Conservation (phyloP, 2,329 filamentous ascomycete species). For the Penicillium sp. region DNA sequence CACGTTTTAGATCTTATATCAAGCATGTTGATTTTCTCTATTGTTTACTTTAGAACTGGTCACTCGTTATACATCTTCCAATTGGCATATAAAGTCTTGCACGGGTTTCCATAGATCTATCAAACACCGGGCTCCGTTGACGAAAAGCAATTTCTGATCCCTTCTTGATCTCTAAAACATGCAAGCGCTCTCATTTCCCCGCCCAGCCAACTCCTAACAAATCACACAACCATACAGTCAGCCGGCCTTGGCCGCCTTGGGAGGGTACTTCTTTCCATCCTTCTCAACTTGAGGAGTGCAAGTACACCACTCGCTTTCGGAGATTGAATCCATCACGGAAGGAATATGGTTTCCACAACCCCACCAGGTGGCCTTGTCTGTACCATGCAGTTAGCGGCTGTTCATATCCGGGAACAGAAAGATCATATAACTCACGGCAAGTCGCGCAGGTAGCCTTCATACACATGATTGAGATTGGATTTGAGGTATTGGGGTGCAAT, state of each 20-base stretch:
- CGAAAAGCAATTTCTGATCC: background rate
- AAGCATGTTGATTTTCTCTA: no score
- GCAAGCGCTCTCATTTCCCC: background rate
- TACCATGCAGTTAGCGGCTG: slow-evolving; percentile 9
- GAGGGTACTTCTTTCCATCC: slow-evolving; percentile 63
- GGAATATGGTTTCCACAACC: slow-evolving; percentile 64
- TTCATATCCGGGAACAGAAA: background rate
- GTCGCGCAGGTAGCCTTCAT: slow-evolving; percentile 61
- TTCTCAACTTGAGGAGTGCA: slow-evolving; percentile 64
- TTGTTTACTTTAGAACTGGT: background rate
- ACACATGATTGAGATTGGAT: slow-evolving; percentile 56
- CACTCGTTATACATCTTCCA: background rate
- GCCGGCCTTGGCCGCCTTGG: slow-evolving; percentile 53
- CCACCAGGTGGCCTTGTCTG: slow-evolving; percentile 63
- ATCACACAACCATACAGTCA: slow-evolving; percentile 39
- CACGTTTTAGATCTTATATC: background rate
- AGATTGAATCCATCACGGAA: slow-evolving; percentile 60
- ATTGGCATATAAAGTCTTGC: background rate
- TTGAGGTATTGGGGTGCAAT: background rate
- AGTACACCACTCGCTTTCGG: slow-evolving; percentile 60
- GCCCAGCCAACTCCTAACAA: slow-evolving; percentile 8
- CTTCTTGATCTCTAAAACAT: background rate
- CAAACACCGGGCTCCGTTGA: background rate
- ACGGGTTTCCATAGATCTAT: background rate
- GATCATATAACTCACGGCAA: slow-evolving; percentile 55